A percentile compares a stretch with the other conserved stretches of the same genome.
These are phyloP conservation scores for Musa schizocarpa DNA, from an alignment of 176 grass and related monocot genomes.

Conservation along the genomic window DNA sequence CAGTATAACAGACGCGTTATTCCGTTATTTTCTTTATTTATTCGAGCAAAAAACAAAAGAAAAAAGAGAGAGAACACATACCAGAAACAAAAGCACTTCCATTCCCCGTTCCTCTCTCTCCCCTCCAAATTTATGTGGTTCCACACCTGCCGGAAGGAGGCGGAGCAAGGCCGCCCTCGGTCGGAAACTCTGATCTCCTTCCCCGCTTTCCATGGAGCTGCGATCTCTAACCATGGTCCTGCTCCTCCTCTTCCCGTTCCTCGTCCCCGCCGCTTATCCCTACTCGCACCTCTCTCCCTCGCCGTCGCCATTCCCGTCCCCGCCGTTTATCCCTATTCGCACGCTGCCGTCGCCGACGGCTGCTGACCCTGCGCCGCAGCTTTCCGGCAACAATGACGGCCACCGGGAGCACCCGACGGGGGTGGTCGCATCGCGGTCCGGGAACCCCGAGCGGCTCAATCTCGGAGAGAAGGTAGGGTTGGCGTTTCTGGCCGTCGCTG, in stretches of 20 bases:
- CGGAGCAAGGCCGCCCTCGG: not conserved
- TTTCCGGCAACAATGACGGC: not conserved
- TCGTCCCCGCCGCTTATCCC: not conserved
- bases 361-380: not conserved
- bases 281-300: not conserved
- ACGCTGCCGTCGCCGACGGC: not conserved
- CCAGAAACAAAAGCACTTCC: not conserved
- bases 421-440: too few relatives aligned
- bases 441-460: not conserved
- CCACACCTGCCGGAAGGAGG: slow-evolving; percentile 4
- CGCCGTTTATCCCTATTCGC: too few relatives aligned
- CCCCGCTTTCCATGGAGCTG: not conserved
- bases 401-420: too few relatives aligned
- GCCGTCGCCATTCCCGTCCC: not conserved
- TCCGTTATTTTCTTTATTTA: not conserved
- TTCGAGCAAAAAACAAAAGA: not conserved
- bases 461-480: not conserved
- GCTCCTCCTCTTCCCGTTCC: not conserved
- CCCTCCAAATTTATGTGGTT: not conserved
- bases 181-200: not conserved
- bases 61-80: not conserved
- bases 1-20: not conserved
- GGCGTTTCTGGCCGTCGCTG: not conserved
- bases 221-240: not conserved
- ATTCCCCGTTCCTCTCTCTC: not conserved